Percentiles rank a stretch among this genome's conserved stretches.
Evolutionary conservation across 306 rosid genomes (phyloP).

Genomic region (Abrus precatorius): DNA sequence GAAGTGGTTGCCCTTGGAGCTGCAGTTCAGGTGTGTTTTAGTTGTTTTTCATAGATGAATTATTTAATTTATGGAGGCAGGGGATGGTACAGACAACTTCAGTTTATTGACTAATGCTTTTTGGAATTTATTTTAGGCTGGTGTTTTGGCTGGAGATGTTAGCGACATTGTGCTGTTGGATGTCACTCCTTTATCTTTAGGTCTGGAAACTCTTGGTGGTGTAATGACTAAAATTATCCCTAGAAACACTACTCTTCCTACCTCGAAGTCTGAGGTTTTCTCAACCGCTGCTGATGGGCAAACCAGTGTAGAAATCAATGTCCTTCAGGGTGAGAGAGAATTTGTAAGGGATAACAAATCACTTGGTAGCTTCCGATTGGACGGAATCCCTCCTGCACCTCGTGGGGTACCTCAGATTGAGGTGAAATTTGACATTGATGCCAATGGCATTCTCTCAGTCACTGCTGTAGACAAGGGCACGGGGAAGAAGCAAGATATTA

Average conservation of each 20-base stretch:
- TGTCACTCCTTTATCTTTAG: conserved; percentile 83
- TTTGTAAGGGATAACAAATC: conserved; percentile 97
- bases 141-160: conserved; percentile 92
- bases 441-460: conserved; percentile 91
- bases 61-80: background rate
- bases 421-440: conserved; percentile 96
- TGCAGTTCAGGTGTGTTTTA: conserved; percentile 83
- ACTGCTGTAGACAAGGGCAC: conserved; percentile 95
- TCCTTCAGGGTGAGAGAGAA: conserved; percentile 95
- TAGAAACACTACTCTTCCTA: conserved; percentile 93
- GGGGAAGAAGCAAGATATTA: conserved; percentile 93
- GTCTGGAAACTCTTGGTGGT: conserved; percentile 93
- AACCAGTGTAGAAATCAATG: conserved; percentile 95
- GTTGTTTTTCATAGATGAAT: background rate
- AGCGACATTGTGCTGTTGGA: conserved; percentile 92
- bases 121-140: conserved; percentile 66
- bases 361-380: conserved; percentile 95
- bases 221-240: conserved; percentile 98
- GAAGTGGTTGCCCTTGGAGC: conserved; percentile 98
- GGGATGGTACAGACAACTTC: background rate
- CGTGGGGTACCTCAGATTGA: conserved; percentile 99
- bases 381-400: conserved; percentile 96
- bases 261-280: conserved; percentile 96
- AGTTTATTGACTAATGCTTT: background rate
- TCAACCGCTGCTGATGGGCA: conserved; percentile 97